These are phyloP conservation scores for Coleophoma eucalyptorum DNA, from an alignment of 2,329 filamentous ascomycete genomes.

Conservation along the genomic window DNA sequence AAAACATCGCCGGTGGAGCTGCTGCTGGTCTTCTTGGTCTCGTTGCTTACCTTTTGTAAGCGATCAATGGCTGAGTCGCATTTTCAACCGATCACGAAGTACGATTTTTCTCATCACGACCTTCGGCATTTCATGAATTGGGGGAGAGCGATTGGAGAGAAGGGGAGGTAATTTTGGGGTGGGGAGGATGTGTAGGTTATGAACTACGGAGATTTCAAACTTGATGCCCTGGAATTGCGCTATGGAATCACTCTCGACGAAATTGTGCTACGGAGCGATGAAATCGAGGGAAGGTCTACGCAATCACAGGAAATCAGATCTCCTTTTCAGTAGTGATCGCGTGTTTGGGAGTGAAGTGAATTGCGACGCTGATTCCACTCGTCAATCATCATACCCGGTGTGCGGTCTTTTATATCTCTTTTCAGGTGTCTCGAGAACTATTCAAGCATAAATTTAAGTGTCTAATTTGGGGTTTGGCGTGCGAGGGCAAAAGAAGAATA, in stretches of 20 bases:
- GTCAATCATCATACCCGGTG: constrained; percentile 28
- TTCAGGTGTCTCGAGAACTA: constrained; percentile 20
- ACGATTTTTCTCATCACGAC: constrained; percentile 31
- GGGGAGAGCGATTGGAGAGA: constrained; percentile 31
- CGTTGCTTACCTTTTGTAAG: constrained; percentile 41
- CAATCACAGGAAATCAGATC: constrained; percentile 28
- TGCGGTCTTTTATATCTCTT: constrained; percentile 25
- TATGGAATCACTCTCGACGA: constrained; percentile 28
- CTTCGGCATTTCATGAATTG: constrained; percentile 34
- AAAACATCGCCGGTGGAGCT: constrained; percentile 52
- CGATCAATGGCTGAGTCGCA: constrained; percentile 31
- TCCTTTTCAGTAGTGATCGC: constrained; percentile 41
- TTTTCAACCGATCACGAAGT: constrained; percentile 45
- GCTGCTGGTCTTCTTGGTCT: constrained; percentile 58
- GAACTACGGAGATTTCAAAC: constrained; percentile 25
- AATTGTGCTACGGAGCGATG: constrained; percentile 19
- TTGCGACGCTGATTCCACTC: constrained; percentile 24
- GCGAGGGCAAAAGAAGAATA: too few species aligned
- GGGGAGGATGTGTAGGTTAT: constrained; percentile 11
- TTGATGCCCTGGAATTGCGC: constrained; percentile 33
- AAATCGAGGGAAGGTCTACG: too few species aligned
- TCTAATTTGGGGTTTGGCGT: too few species aligned
- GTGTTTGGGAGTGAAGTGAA: constrained; percentile 27
- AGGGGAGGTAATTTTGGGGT: constrained; percentile 5
- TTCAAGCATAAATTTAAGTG: too few species aligned